A percentile compares a stretch with the other conserved stretches of the same genome.
Conservation (phyloP, 108 stramenopile genomes). For the Nitzschia sp. region DNA sequence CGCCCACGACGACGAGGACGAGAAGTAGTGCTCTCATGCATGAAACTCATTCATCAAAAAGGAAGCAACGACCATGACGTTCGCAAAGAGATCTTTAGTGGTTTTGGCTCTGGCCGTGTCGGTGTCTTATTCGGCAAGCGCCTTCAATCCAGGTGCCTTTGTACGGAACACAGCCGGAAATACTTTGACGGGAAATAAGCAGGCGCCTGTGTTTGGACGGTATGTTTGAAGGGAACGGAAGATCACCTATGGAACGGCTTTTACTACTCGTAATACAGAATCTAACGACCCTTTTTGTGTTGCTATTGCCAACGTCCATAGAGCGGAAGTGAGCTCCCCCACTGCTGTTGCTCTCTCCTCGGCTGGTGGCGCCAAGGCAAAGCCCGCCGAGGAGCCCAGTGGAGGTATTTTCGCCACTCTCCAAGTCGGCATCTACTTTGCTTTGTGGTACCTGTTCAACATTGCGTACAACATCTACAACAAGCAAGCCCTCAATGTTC, state of each 20-base stretch:
- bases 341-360: conserved; percentile 37
- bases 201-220: conserved; percentile 6
- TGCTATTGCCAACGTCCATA: neutral
- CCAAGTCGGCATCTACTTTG: conserved; percentile 89
- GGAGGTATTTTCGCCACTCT: conserved; percentile 67
- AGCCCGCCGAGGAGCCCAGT: conserved; percentile 44
- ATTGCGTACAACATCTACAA: conserved; percentile 99
- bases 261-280: neutral
- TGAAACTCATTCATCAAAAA: neutral
- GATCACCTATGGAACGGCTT: neutral
- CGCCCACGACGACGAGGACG: too few species aligned
- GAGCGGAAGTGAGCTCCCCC: conserved; percentile 21
- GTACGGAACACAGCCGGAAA: conserved; percentile 30
- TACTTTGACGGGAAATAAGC: conserved; percentile 20
- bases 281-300: neutral
- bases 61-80: conserved; percentile 21
- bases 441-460: conserved; percentile 98
- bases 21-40: too few species aligned
- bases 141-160: conserved; percentile 54
- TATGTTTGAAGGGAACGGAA: conserved; percentile 2
- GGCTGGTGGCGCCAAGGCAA: conserved; percentile 58
- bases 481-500: conserved; percentile 92
- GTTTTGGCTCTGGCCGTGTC: conserved; percentile 67
- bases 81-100: conserved; percentile 63
- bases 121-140: conserved; percentile 51